A percentile compares a stretch with the other conserved stretches of the same genome.
Conservation (phyloP, 129 eudicot species). For the Calendula officinalis region DNA sequence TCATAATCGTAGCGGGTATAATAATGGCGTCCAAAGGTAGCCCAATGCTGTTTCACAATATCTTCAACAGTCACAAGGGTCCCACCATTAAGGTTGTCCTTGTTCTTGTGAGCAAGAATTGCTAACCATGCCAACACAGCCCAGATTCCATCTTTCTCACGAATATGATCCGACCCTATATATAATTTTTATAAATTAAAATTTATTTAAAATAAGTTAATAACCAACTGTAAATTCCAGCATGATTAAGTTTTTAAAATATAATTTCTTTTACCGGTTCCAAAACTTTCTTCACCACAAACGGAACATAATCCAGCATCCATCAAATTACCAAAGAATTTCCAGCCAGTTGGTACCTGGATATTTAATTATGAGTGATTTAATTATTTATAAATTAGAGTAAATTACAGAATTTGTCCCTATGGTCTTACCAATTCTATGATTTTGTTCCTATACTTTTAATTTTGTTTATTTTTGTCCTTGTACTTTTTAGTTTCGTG, state of each 20-base stretch:
- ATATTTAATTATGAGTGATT: conserved; percentile 5
- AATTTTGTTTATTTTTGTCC: too few relatives aligned
- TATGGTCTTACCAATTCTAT: too few relatives aligned
- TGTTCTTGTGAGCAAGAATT: conserved; percentile 73
- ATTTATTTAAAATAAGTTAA: neutral
- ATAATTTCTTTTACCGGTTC: conserved; percentile 57
- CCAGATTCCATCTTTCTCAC: conserved; percentile 90
- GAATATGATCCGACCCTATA: conserved; percentile 80
- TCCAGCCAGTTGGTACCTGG: conserved; percentile 97
- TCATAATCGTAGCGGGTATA: conserved; percentile 88
- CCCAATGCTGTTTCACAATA: conserved; percentile 85
- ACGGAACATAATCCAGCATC: conserved; percentile 85
- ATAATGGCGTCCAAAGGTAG: conserved; percentile 74
- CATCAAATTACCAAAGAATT: conserved; percentile 89
- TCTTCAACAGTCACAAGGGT: conserved; percentile 87
- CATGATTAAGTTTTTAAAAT: neutral
- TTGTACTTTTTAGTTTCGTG: too few relatives aligned
- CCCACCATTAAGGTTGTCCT: conserved; percentile 54
- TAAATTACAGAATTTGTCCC: neutral
- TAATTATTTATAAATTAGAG: conserved; percentile 8
- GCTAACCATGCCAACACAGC: conserved; percentile 89
- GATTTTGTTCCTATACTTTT: too few relatives aligned
- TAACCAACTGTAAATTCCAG: conserved; percentile 3
- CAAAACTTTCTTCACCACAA: conserved; percentile 98
- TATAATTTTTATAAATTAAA: neutral